Evolutionary conservation across 768 basidiomycete species (phyloP), one percentile per base, ranked within the genome.

Genomic region (Collybia sordida): DNA sequence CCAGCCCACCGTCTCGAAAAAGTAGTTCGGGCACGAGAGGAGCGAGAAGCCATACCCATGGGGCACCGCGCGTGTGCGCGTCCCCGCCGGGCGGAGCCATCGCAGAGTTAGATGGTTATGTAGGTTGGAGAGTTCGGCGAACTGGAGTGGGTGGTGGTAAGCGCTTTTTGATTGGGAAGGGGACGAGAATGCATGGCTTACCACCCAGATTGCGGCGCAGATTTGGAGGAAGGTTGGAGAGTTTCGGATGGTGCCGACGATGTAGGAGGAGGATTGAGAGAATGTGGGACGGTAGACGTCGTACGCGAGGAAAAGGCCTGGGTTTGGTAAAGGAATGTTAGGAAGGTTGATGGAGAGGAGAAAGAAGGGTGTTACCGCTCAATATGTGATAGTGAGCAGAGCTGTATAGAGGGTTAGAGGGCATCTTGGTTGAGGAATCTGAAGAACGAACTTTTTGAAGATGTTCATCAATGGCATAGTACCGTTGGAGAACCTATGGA

Each of bases 401-500:
- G 70, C 96, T 98, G 57, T 8, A 36, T 14, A 15, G 15, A 40
- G 6, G 24, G 27, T 24, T 9, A 19, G 6, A 19, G 5, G 17
- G 27, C 6, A 7, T 22, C 27, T 28, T 14, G 8, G 15, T 47
- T 12, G 8, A n/a, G 25, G 11, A 21, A 15, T 56, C 19, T 25
- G 39, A 18, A 25, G 21, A 22, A 58, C 80, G 23, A 48, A 97
- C 96, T 99, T 99, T 66, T 86, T 89, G 74, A 96, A 86, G 28
- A 98, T 80, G 63, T 93, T 90, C 51, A 63, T 61, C 50, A 86
- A 68, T 1, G 96, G 97, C 90, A 98, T 96, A 0, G 96, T 97
- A 1, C 85, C 89, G 69, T 93, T 83, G 24, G 94, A 98, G 78
- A 98, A 98, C 9, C 91, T 88, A 65, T 99, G 97, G 1, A 99